Evolutionary conservation across 805 yeast genomes (phyloP), one percentile per base, ranked within the genome.

Genomic region (Lipomyces sp.): DNA sequence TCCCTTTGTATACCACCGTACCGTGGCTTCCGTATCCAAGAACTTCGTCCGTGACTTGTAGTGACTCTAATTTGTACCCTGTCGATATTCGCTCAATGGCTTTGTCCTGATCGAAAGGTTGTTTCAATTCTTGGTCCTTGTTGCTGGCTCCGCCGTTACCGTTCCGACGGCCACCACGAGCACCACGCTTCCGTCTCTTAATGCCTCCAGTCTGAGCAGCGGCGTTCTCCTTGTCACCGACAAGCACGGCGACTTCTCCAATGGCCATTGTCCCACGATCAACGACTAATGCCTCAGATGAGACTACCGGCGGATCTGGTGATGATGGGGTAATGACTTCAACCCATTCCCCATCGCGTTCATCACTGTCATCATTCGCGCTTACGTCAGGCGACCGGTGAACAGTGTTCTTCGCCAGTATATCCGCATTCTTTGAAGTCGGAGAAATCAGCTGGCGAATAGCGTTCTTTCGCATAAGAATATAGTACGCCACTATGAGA

Each of bases 21-120:
- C 98, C 98, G 61, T 90, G 96, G 0, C 96, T 87, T 1, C 98
- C 98, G 65, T 87, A 88, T 0, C 59, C 98, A 44, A 93, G 70
- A n/a, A 89, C 77, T 26, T 76, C 79, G 55, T 84, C 84, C 0
- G 95, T 79, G 2, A 91, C 78, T 0, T 75, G 71, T 55, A 87
- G 67, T 61, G 41, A 59, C 24, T 53, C 46, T 16, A 60, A 37
- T 34, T 45, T 43, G 22, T 38, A 44, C 26, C 26, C 43, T 13
- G 18, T 24, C 4, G 24, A 14, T 5, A 7, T 29, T 19, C 23
- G 45, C 5, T 42, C 47, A 18, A 22, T 22, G 4, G 14, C 26
- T 14, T 18, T 13, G 14, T 35, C 37, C 2, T 14, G 11, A 16
- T 48, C 50, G 11, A 41, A 44, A 22, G 39, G 32, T 11, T 31